phyloP scores from a whole-genome alignment of 805 yeast species.

The Debaryomyces prosopidis region DNA sequence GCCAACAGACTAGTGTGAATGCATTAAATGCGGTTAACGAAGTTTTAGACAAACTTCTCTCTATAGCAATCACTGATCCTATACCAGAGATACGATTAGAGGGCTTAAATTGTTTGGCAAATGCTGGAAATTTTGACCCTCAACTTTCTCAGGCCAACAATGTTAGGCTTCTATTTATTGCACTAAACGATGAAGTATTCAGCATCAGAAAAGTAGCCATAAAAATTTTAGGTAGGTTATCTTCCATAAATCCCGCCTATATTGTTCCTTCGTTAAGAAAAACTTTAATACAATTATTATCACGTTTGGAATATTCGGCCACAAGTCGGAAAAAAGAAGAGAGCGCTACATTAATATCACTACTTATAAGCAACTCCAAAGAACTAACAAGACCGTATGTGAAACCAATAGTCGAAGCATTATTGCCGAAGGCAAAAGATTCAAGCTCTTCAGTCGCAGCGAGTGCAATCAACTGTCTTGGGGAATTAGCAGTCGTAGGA shows the following conservation, averaged over 20 bases:
- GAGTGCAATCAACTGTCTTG: slow-evolving; percentile 81
- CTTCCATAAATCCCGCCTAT: slow-evolving; percentile 89
- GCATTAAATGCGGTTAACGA: slow-evolving; percentile 82
- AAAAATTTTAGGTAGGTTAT: slow-evolving; percentile 77
- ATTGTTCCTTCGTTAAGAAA: slow-evolving; percentile 91
- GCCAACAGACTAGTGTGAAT: slow-evolving; percentile 76
- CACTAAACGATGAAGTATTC: slow-evolving; percentile 88
- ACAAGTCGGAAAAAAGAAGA: slow-evolving; percentile 79
- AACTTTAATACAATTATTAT: slow-evolving; percentile 78
- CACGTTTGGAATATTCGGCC: slow-evolving; percentile 81
- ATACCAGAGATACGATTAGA: slow-evolving; percentile 81
- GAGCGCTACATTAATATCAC: slow-evolving; percentile 71
- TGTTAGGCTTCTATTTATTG: slow-evolving; percentile 79
- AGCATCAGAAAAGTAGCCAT: slow-evolving; percentile 78
- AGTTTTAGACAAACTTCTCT: slow-evolving; percentile 75
- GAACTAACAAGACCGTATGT: slow-evolving; percentile 89
- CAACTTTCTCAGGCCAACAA: slow-evolving; percentile 94
- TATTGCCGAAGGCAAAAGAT: slow-evolving; percentile 75
- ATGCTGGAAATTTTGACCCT: slow-evolving; percentile 76
- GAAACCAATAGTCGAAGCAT: slow-evolving; percentile 83
- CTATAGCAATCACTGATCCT: slow-evolving; percentile 87
- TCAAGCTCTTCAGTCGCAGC: slow-evolving; percentile 80
- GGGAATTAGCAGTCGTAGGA: slow-evolving; percentile 84
- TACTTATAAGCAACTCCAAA: slow-evolving; percentile 74
- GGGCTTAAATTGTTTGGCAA: slow-evolving; percentile 63